Conservation (phyloP, 441 rosid genomes). For the Biscutella laevigata region DNA sequence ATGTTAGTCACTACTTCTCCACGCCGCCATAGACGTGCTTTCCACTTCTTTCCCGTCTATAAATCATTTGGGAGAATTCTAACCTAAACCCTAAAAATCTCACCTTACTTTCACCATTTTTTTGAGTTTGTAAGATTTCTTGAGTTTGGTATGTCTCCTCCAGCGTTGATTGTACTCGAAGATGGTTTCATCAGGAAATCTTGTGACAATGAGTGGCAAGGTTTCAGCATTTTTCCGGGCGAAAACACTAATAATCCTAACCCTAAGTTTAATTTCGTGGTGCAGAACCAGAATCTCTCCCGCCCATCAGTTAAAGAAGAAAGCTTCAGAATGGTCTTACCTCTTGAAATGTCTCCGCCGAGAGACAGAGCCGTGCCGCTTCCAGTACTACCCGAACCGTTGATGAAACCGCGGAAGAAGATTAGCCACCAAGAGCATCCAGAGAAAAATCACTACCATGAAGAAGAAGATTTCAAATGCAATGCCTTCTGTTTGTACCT, state of each 20-base stretch:
- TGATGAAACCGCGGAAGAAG: constrained; percentile 33
- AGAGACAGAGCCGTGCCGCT: constrained; percentile 21
- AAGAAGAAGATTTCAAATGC: constrained; percentile 53
- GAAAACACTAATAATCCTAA: constrained; percentile 18
- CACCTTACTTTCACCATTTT: not conserved
- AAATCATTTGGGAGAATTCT: not conserved
- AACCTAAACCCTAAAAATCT: constrained; percentile 1
- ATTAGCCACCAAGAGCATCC: constrained; percentile 22
- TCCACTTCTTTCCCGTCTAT: constrained; percentile 8
- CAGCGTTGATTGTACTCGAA: constrained; percentile 22
- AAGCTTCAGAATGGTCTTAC: constrained; percentile 43
- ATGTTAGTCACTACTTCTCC: constrained; percentile 26
- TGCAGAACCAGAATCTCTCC: constrained; percentile 31
- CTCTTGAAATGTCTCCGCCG: constrained; percentile 23
- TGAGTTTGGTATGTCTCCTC: constrained; percentile 20
- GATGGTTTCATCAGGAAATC: constrained; percentile 9
- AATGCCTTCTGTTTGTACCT: constrained; percentile 64
- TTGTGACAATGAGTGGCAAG: constrained; percentile 22
- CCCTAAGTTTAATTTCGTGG: constrained; percentile 2
- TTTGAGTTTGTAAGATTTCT: not conserved
- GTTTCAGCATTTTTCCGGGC: constrained; percentile 18
- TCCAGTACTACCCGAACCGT: constrained; percentile 31
- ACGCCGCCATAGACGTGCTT: constrained; percentile 27
- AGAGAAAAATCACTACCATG: constrained; percentile 12
- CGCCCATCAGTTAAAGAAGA: constrained; percentile 33